Base-by-base conservation (phyloP, 768 basidiomycete genomes). In the Amanita exitialis region DNA sequence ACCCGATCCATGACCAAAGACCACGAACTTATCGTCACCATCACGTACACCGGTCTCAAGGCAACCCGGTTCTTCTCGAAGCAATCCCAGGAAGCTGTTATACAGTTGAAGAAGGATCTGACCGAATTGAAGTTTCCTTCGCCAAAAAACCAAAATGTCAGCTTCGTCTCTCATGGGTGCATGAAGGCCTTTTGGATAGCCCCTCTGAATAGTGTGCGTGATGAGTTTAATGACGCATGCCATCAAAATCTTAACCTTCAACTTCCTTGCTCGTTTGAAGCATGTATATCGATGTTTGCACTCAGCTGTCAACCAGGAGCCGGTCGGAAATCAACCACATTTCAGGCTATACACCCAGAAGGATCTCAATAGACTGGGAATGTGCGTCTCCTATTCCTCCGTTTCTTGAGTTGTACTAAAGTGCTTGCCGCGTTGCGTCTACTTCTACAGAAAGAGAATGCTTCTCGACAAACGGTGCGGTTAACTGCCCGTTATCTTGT, bases 181-280 rank as follows among this genome's bases (percentile, higher is more conserved):
- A 44, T 51, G 41, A n/a, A 21, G 15, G 41, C 50, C 2, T 30
- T 51, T 51, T 51, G 50, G 50, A 44, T 51, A 16, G 25, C 20
- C 18, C 21, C 50, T 9, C 27, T 25, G 10, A 30, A 36, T 27
- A 49, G 47, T 7, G 50, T 51, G 16, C 42, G 50, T 44, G 23
- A 21, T 6, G 10, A 47, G 3, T 0, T 6, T 36, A 1, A 13
- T 35, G n/a, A 20, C n/a, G 27, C 20, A 6, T 36, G 23, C 23
- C n/a, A 44, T 44, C 43, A 13, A 44, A 28, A 8, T 34, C 35
- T 20, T 35, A 32, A n/a, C 12, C 0, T 10, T n/a, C n/a, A n/a
- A n/a, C n/a, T n/a, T n/a, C n/a, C 12, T 4, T 4, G 30, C 9
- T 32, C 20, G 1, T 34, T 21, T 35, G 15, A 18, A 49, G 16